phyloP scores from a whole-genome alignment of 371 early-diverging fungal species.

The Mortierella sp. region DNA sequence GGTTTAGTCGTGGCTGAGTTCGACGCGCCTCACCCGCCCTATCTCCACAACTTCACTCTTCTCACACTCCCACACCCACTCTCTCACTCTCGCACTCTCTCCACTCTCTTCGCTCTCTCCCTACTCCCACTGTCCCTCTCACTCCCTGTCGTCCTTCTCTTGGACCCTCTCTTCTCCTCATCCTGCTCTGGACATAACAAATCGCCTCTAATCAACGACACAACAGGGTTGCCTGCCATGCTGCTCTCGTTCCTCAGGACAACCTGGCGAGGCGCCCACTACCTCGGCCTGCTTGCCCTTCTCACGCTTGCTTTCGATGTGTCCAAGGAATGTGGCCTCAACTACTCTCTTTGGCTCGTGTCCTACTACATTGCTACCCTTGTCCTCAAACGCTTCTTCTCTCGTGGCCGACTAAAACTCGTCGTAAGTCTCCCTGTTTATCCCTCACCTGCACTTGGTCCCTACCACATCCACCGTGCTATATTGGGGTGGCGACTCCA shows the following conservation, averaged over 20 bases:
- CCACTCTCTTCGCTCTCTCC: no score
- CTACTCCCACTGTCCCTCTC: no score
- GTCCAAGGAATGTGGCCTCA: constrained; percentile 39
- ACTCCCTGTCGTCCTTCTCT: neutral
- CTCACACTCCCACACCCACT: no score
- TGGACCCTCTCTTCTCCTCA: neutral
- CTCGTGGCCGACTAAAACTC: constrained; percentile 16
- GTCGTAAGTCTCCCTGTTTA: constrained; percentile 9
- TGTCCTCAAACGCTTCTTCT: constrained; percentile 28
- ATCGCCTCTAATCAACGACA: no score
- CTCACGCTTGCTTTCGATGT: constrained; percentile 47
- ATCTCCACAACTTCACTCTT: no score
- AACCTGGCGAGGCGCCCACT: constrained; percentile 40
- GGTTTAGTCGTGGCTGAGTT: no score
- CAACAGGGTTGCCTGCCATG: no score
- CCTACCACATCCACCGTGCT: neutral
- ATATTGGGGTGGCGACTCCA: neutral
- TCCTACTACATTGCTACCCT: constrained; percentile 37
- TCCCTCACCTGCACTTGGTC: neutral
- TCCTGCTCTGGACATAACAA: no score
- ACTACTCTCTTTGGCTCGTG: constrained; percentile 49
- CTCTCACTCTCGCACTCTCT: no score
- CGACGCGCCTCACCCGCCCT: no score
- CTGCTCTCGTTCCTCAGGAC: constrained; percentile 39
- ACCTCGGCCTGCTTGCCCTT: constrained; percentile 40